Evolutionary conservation across 2,329 filamentous ascomycete genomes (phyloP).

Genomic region (Parasarocladium wereldwijsianum): DNA sequence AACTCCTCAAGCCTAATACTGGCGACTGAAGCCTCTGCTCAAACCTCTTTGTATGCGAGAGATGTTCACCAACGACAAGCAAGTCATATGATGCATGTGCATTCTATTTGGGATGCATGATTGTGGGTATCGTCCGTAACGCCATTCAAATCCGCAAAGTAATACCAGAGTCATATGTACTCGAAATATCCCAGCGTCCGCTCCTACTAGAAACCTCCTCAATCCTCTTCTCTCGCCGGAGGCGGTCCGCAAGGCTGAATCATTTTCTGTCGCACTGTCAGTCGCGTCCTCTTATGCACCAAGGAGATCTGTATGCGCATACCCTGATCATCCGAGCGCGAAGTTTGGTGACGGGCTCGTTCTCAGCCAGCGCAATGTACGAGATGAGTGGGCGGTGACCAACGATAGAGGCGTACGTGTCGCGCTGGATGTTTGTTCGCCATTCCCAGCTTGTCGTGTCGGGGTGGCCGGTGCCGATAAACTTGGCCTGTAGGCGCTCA

Average conservation of each 20-base stretch:
- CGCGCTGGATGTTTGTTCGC: conserved; percentile 88
- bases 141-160: too few relatives aligned
- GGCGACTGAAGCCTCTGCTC: too few relatives aligned
- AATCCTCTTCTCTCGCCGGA: conserved; percentile 33
- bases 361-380: conserved; percentile 82
- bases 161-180: too few relatives aligned
- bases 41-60: too few relatives aligned
- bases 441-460: conserved; percentile 98
- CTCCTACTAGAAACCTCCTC: too few relatives aligned
- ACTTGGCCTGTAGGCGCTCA: conserved; percentile 89
- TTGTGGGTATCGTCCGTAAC: too few relatives aligned
- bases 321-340: conserved; percentile 67
- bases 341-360: conserved; percentile 69
- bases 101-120: too few relatives aligned
- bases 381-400: conserved; percentile 79
- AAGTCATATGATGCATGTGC: too few relatives aligned
- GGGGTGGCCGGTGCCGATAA: conserved; percentile 87
- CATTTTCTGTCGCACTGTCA: conserved; percentile 40
- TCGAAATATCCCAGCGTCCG: too few relatives aligned
- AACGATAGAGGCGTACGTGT: conserved; percentile 78
- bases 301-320: conserved; percentile 11
- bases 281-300: not conserved
- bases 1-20: too few relatives aligned
- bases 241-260: conserved; percentile 45
- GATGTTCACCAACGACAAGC: too few relatives aligned